Base-by-base conservation (phyloP, 176 grass and related monocot genomes). In the Phoenix dactylifera region DNA sequence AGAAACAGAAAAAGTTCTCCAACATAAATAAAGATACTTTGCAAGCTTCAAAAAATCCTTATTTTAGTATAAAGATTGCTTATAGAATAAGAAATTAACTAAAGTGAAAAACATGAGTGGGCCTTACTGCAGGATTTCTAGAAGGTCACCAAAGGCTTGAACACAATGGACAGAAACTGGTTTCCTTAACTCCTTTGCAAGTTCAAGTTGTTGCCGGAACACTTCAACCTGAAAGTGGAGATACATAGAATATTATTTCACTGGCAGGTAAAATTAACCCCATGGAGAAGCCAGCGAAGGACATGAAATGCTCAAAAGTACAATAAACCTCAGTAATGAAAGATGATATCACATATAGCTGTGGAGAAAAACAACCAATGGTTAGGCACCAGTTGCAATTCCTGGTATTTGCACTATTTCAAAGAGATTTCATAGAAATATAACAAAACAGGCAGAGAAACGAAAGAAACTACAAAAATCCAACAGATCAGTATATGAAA, bases 91-190 rank as follows among this genome's bases (percentile, higher is more conserved):
- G 1, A 14, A 44, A 44, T 44, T 44, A 44, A 44, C 7, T 44
- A 44, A 44, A 44, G 10, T 44, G 35, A 44, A 44, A 44, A 44
- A 3, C 35, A 44, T 44, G 35, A 44, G 35, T 3, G 10, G 10
- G 4, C 39, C 75, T 79, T 73, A 90, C 86, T 78, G 84, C 62
- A 96, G 57, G 72, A 90, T 82, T 74, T 90, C 77, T 24, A 87
- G 57, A 67, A 96, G 80, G 89, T 90, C 83, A 23, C 86, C 86
- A 68, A 85, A 87, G 58, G 91, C 86, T 23, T 80, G 83, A 18
- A 87, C 91, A 64, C 91, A 96, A 73, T 96, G 86, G 54, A 90
- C 77, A 57, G 80, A 90, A 76, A 95, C 83, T 53, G 91, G 86
- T 74, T 70, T 87, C 18, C 79, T 56, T 72, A 85, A 72, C 50